Conservation (phyloP, 1,284 basidiomycete species). For the Fomitiporia mediterranea region DNA sequence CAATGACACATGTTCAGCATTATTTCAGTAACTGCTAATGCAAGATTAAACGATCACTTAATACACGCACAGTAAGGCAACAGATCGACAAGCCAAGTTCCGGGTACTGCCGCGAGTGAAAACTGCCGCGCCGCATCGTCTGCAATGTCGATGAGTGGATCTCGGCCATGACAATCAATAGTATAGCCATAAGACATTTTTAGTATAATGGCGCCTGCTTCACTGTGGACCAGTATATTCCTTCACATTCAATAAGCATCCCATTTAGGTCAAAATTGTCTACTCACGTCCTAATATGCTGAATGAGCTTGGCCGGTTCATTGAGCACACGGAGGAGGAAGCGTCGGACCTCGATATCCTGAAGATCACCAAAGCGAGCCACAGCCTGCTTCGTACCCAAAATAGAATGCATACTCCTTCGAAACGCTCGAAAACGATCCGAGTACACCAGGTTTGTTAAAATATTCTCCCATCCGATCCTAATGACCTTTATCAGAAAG, state of each 20-base stretch:
- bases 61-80: slow-evolving; percentile 29
- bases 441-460: slow-evolving; percentile 2
- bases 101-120: slow-evolving; percentile 23
- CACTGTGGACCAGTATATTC: too few species aligned
- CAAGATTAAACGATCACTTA: background rate
- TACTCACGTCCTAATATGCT: slow-evolving; percentile 15
- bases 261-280: too few species aligned
- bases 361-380: slow-evolving; percentile 9
- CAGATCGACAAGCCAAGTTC: slow-evolving; percentile 32
- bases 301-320: slow-evolving; percentile 2
- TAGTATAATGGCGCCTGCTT: slow-evolving; percentile 29
- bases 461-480: slow-evolving; percentile 6
- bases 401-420: slow-evolving; percentile 8
- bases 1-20: too few species aligned
- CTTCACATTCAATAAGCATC: background rate
- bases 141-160: slow-evolving; percentile 25
- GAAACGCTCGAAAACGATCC: background rate
- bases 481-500: background rate
- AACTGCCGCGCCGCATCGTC: slow-evolving; percentile 25
- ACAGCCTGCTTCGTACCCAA: slow-evolving; percentile 14
- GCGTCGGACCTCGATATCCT: slow-evolving; percentile 15
- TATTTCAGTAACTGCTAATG: background rate
- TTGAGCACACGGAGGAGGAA: slow-evolving; percentile 14
- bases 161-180: slow-evolving; percentile 24
- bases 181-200: slow-evolving; percentile 33